Percentiles rank a stretch among this genome's conserved stretches.
phyloP scores from a whole-genome alignment of 139 green algal species.

The Protoeuglena noctilucae region DNA sequence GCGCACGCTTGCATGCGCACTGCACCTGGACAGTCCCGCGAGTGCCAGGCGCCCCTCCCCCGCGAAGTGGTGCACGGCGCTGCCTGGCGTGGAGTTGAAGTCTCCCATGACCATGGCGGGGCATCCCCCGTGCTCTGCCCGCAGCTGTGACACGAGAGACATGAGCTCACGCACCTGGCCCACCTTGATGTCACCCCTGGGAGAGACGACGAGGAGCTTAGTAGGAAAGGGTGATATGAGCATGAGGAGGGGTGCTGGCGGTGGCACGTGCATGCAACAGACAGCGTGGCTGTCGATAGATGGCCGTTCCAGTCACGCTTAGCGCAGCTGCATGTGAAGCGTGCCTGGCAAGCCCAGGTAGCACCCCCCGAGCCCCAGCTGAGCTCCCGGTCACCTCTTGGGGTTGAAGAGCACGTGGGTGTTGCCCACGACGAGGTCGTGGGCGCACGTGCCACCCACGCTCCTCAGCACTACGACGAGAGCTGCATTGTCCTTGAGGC shows the following conservation, averaged over 20 bases:
- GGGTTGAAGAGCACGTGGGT: conserved; percentile 82
- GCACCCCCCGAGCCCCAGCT: too few species aligned
- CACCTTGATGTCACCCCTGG: conserved; percentile 58
- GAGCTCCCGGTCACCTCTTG: too few species aligned
- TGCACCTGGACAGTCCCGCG: too few species aligned
- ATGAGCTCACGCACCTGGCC: background rate
- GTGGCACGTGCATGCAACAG: background rate
- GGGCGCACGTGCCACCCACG: conserved; percentile 5
- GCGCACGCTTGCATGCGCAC: too few species aligned
- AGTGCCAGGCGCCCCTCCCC: conserved; percentile 26
- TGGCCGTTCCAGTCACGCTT: background rate
- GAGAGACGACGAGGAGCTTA: background rate
- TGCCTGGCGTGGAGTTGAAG: conserved; percentile 42
- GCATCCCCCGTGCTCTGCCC: background rate
- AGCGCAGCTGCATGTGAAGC: background rate
- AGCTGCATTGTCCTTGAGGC: conserved; percentile 64
- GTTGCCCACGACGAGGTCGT: conserved; percentile 45
- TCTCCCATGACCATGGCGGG: conserved; percentile 29
- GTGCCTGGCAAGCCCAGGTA: conserved; percentile 17
- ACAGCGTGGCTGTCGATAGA: background rate
- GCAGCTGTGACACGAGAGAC: background rate
- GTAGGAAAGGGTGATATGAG: background rate
- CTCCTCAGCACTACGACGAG: conserved; percentile 32
- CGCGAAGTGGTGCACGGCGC: conserved; percentile 34
- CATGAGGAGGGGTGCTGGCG: too few species aligned